Base-by-base conservation (phyloP, 75 land plant species). In the Adiantum capillusveneris region DNA sequence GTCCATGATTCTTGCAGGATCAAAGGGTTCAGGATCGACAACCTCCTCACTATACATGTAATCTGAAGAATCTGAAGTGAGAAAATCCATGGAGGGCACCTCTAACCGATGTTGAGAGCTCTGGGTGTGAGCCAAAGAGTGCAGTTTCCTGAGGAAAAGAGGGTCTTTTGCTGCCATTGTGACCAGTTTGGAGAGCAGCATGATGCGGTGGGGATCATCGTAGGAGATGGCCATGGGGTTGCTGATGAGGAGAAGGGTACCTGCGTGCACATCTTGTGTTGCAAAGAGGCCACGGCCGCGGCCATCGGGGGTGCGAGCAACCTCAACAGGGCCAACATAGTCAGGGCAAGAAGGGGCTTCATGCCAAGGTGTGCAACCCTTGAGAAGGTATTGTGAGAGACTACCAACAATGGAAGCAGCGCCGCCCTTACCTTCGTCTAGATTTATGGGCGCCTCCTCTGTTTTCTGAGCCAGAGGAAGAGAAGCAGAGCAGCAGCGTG, bases 201-300 rank as follows among this genome's bases (percentile, higher is more conserved):
- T 9, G 43, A 41, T 9, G 9, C 43, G 43, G 31, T 13, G 1
- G 14, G 7, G 2, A n/a, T 44, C 44, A 14, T 25, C 11, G 1
- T 26, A 1, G 45, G 31, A 34, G 22, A 60, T 31, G 22, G 75
- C 75, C 7, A 72, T 44, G 14, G 65, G 65, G 48, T 72, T 72
- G 37, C 75, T 44, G 20, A 72, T 65, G n/a, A n/a, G n/a, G n/a
- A n/a, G n/a, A n/a, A n/a, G n/a, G n/a, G n/a, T n/a, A n/a, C n/a
- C n/a, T n/a, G 6, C 50, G 9, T n/a, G 28, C 30, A 72, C 63
- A 9, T 53, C 34, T 31, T 69, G 18, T 1, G 64, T 68, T 11
- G 67, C 11, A 21, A 41, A 31, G 3, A 73, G 58, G 16, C 75
- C 75, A 0, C 73, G 64, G 1, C 74, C 74, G 12, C 43, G 43